A percentile compares a stretch with the other conserved stretches of the same genome.
These are phyloP conservation scores for Phytophthora niederhauseri DNA, from an alignment of 352 stramenopile genomes.

Conservation along the genomic window DNA sequence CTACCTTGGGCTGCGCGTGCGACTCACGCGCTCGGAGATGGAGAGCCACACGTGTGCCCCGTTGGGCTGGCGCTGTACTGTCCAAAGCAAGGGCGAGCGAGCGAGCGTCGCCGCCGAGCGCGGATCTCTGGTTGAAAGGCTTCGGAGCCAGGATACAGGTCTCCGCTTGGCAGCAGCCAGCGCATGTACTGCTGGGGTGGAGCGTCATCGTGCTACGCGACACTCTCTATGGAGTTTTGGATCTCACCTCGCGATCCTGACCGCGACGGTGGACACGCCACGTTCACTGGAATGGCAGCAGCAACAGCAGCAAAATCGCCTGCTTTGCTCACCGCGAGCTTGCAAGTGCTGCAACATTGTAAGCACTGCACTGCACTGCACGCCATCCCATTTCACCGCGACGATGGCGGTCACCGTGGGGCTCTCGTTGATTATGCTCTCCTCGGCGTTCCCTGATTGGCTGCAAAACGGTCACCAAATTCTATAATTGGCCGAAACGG, in stretches of 20 bases:
- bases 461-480: not conserved
- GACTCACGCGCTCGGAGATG: slow-evolving; percentile 6
- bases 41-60: slow-evolving; percentile 26
- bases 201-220: slow-evolving; percentile 2
- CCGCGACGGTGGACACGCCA: not conserved
- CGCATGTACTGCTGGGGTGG: not conserved
- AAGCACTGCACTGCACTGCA: too few species aligned
- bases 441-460: slow-evolving; percentile 2
- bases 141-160: not conserved
- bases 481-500: slow-evolving; percentile 19
- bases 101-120: too few species aligned
- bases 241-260: not conserved
- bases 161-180: not conserved
- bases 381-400: too few species aligned
- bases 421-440: slow-evolving; percentile 27
- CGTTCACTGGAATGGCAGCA: too few species aligned
- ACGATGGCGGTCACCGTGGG: too few species aligned
- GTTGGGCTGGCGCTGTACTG: slow-evolving; percentile 34
- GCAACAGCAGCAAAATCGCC: too few species aligned
- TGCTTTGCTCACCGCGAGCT: too few species aligned
- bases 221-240: not conserved
- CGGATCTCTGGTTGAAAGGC: not conserved
- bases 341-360: too few species aligned
- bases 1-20: slow-evolving; percentile 21
- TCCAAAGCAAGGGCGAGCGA: slow-evolving; percentile 20